Base-by-base conservation (phyloP, 176 grass and related monocot genomes). In the Aegilops bicornis region DNA sequence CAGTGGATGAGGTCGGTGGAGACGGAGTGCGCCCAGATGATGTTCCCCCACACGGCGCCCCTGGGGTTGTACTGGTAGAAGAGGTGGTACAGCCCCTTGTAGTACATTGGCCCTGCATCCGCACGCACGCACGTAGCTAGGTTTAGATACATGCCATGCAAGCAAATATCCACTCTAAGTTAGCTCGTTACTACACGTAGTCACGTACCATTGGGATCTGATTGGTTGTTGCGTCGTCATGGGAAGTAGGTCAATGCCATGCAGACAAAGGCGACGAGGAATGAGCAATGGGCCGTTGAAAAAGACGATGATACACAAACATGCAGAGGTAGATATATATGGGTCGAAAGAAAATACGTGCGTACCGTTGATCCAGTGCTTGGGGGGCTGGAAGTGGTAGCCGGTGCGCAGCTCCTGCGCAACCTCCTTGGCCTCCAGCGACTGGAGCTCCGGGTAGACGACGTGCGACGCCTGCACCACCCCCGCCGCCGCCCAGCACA, bases 391-490 rank as follows among this genome's bases (percentile, higher is more conserved):
- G 60, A 62, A 62, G n/a, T 62, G 60, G n/a, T 62, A 62, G 3
- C n/a, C 60, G n/a, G 60, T 62, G n/a, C 60, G 60, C 60, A 62
- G 60, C 60, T 62, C n/a, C 42, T 42, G 39, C 9, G 39, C 22
- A 27, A 62, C n/a, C 60, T 62, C 22, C 60, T 23, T 62, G 20
- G 60, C n/a, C 60, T 62, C 60, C 60, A 62, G n/a, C 60, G 60
- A 62, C 60, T 62, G 60, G 27, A 77, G 74, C 74, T 77, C 74
- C 74, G 73, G 73, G 27, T 77, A 77, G 27, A 77, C 17, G 27
- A 77, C 9, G 47, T 77, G 73, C 16, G 73, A 56, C 9, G 47
- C 47, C 1, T 14, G 45, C 47, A 77, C 45, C 45, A 30, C 73
- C 25, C 25, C 25, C 25, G 8, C 2, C n/a, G 42, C 24, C 45